Evolutionary conservation across 73 alveolate genomes (phyloP).

Genomic region (Stentor roeselii): DNA sequence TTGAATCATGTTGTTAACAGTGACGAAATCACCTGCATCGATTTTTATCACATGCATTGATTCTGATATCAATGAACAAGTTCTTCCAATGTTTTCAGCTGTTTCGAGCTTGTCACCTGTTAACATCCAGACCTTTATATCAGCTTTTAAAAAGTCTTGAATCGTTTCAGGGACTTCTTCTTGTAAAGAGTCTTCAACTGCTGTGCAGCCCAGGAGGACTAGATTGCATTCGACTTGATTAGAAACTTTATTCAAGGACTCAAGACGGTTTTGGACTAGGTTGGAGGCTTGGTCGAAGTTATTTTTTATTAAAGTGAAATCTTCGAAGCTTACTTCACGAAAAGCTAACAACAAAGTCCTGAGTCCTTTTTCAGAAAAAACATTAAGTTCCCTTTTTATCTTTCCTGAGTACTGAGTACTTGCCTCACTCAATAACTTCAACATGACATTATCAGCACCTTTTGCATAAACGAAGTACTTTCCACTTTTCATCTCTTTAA

Average conservation of each 20-base stretch:
- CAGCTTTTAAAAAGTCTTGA: conserved; percentile 83
- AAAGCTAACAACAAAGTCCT: conserved; percentile 49
- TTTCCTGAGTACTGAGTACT: neutral
- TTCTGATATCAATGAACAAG: conserved; percentile 14
- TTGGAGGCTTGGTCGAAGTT: conserved; percentile 28
- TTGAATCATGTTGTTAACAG: neutral
- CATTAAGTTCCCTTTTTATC: conserved; percentile 1
- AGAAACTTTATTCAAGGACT: conserved; percentile 27
- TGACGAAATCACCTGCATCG: neutral
- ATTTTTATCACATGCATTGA: neutral
- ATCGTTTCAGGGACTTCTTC: conserved; percentile 93
- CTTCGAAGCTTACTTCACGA: conserved; percentile 33
- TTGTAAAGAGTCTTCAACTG: conserved; percentile 95
- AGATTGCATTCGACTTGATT: conserved; percentile 74
- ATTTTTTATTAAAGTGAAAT: conserved; percentile 21
- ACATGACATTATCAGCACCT: conserved; percentile 78
- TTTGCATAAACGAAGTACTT: conserved; percentile 48
- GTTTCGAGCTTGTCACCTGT: conserved; percentile 99
- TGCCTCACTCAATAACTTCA: neutral
- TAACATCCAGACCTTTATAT: conserved; percentile 57
- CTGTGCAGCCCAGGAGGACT: conserved; percentile 84
- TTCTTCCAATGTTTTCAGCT: conserved; percentile 61
- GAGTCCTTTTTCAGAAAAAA: conserved; percentile 48
- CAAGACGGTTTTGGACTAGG: conserved; percentile 4
- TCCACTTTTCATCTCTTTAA: conserved; percentile 63